Percentiles rank a stretch among this genome's conserved stretches.
Conservation (phyloP, 163 green algal species). For the Scenedesmus sp. region DNA sequence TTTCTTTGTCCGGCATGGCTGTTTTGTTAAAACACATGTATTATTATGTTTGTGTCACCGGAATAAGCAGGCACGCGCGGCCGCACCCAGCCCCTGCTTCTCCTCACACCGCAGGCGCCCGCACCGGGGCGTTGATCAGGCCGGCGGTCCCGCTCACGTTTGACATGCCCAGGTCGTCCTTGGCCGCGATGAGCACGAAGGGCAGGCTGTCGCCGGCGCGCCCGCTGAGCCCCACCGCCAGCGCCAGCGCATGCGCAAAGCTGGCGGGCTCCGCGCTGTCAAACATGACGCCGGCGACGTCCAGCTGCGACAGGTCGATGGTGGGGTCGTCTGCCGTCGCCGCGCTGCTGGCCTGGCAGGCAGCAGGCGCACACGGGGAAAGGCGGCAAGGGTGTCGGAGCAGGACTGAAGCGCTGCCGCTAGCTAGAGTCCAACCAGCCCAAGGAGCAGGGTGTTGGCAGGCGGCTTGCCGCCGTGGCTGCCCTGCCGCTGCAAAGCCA, state of each 20-base stretch:
- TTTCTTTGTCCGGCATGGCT: too few relatives aligned
- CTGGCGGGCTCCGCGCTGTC: conserved; percentile 72
- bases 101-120: too few relatives aligned
- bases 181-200: conserved; percentile 74
- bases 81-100: background rate
- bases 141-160: conserved; percentile 41
- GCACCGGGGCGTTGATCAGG: too few relatives aligned
- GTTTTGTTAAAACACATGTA: too few relatives aligned
- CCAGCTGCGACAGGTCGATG: conserved; percentile 54
- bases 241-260: conserved; percentile 56
- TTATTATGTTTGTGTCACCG: too few relatives aligned
- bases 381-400: background rate
- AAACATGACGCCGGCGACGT: conserved; percentile 90
- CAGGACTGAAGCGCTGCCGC: background rate
- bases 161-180: conserved; percentile 79
- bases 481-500: too few relatives aligned
- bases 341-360: background rate
- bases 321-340: background rate
- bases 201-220: conserved; percentile 59
- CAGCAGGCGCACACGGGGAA: background rate
- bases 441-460: too few relatives aligned
- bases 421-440: too few relatives aligned
- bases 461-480: too few relatives aligned
- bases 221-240: conserved; percentile 53
- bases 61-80: too few relatives aligned